Evolutionary conservation across 176 grass and related monocot species (phyloP).

Genomic region (Ensete ventricosum): DNA sequence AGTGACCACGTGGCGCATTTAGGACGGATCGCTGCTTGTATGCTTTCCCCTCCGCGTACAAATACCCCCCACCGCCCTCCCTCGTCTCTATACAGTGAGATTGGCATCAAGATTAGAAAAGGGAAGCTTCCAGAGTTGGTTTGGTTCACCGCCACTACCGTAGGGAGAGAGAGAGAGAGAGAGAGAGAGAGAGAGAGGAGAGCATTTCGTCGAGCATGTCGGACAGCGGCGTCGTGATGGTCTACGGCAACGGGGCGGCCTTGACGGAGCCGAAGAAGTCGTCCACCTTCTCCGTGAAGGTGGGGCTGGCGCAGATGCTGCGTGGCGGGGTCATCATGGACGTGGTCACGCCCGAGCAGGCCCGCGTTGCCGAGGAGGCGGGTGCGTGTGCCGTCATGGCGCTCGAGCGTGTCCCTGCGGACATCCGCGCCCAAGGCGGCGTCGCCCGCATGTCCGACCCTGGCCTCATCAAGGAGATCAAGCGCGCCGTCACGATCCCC

Average conservation of each 20-base stretch:
- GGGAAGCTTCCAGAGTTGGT: neutral
- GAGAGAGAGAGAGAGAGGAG: neutral
- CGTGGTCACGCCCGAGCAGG: slow-evolving; percentile 8
- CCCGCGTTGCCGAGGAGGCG: slow-evolving; percentile 8
- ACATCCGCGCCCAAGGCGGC: slow-evolving; percentile 10
- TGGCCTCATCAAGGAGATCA: slow-evolving; percentile 36
- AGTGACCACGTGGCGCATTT: neutral
- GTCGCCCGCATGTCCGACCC: slow-evolving; percentile 12
- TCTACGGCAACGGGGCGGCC: slow-evolving; percentile 8
- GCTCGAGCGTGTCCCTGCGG: slow-evolving; percentile 6
- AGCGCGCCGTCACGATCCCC: slow-evolving; percentile 80
- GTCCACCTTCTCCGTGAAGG: slow-evolving; percentile 9
- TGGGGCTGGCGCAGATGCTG: slow-evolving; percentile 14
- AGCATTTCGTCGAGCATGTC: slow-evolving; percentile 1
- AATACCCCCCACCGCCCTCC: neutral
- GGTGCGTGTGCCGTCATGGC: slow-evolving; percentile 12
- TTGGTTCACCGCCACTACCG: neutral
- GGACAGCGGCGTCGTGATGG: slow-evolving; percentile 6
- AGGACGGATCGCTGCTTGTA: neutral
- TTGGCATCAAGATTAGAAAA: neutral
- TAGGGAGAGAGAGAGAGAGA: neutral
- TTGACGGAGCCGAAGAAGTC: slow-evolving; percentile 6
- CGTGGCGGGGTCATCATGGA: slow-evolving; percentile 14
- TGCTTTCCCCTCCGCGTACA: neutral
- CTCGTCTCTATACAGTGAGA: neutral